Percentiles rank a stretch among this genome's conserved stretches.
phyloP scores from a whole-genome alignment of 495 filamentous ascomycete genomes.

The Parathielavia hyrcaniae region DNA sequence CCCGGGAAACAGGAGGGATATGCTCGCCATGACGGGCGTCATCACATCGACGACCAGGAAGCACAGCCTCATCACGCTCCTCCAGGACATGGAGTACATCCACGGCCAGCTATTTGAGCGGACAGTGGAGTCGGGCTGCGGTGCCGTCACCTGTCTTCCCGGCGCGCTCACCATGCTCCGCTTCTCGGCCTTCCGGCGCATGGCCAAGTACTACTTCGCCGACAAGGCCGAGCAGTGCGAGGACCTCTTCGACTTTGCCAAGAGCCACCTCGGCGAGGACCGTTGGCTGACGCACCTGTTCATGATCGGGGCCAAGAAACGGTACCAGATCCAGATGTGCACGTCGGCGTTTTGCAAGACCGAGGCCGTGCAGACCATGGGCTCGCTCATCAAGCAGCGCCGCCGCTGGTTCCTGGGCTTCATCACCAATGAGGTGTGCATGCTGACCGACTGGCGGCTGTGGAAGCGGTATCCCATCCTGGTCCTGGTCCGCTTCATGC shows the following conservation, averaged over 20 bases:
- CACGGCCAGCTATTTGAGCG: constrained; percentile 97
- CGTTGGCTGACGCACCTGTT: constrained; percentile 97
- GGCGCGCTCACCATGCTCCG: constrained; percentile 91
- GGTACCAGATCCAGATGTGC: constrained; percentile 96
- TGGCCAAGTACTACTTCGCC: constrained; percentile 98
- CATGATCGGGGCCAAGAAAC: constrained; percentile 92
- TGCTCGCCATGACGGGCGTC: constrained; percentile 97
- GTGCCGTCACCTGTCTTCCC: constrained; percentile 90
- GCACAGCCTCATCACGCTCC: constrained; percentile 79
- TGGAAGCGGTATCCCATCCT: constrained; percentile 90
- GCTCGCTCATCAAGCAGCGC: constrained; percentile 85
- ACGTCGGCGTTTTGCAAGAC: constrained; percentile 98
- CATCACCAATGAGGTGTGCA: constrained; percentile 97
- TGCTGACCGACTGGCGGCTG: constrained; percentile 89
- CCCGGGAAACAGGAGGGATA: constrained; percentile 84
- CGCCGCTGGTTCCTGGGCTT: constrained; percentile 96
- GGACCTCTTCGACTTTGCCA: constrained; percentile 93
- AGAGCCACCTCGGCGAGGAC: constrained; percentile 93
- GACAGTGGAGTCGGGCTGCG: constrained; percentile 92
- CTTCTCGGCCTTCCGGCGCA: constrained; percentile 91
- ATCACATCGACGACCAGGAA: constrained; percentile 92
- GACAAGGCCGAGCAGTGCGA: constrained; percentile 95
- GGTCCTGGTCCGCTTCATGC: constrained; percentile 84
- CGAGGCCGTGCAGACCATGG: constrained; percentile 86
- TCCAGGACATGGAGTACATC: constrained; percentile 98